phyloP scores from a whole-genome alignment of 2,329 filamentous ascomycete genomes.

The Cyphellophora europaea region DNA sequence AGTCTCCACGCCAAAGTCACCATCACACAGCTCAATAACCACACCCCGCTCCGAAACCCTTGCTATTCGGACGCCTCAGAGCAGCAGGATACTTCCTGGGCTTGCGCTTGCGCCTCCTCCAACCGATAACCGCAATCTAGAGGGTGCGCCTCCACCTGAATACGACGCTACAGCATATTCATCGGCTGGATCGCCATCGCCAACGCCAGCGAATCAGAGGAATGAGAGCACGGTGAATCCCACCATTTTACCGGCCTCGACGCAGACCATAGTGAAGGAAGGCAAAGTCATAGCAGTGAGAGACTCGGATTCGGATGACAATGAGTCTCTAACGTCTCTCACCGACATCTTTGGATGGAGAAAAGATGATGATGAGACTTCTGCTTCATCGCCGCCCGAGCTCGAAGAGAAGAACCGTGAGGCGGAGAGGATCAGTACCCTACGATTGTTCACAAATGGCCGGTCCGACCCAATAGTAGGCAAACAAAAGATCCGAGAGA shows the following conservation, averaged over 20 bases:
- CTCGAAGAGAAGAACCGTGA: slow-evolving; percentile 12
- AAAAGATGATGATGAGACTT: slow-evolving; percentile 7
- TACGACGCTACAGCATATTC: slow-evolving; percentile 1
- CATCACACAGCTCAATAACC: slow-evolving; percentile 7
- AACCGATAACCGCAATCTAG: too few species aligned
- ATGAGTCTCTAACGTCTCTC: slow-evolving; percentile 46
- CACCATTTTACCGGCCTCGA: slow-evolving; percentile 17
- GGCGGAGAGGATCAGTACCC: slow-evolving; percentile 10
- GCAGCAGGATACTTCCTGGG: background rate
- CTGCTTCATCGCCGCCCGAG: slow-evolving; percentile 11
- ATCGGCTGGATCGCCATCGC: background rate
- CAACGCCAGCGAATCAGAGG: slow-evolving; percentile 1
- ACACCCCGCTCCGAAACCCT: slow-evolving; percentile 14
- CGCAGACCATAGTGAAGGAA: slow-evolving; percentile 47
- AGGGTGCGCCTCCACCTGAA: too few species aligned
- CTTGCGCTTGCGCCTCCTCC: background rate
- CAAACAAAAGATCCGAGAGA: slow-evolving; percentile 16
- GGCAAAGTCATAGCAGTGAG: slow-evolving; percentile 44
- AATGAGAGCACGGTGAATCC: slow-evolving; percentile 22
- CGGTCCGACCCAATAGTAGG: slow-evolving; percentile 11
- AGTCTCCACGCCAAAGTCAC: background rate
- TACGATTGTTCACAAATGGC: slow-evolving; percentile 13
- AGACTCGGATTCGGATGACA: slow-evolving; percentile 64
- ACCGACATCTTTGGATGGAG: slow-evolving; percentile 37
- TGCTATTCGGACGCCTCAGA: slow-evolving; percentile 4